Conservation (phyloP, 1,284 basidiomycete genomes). For the Tilletia caries region DNA sequence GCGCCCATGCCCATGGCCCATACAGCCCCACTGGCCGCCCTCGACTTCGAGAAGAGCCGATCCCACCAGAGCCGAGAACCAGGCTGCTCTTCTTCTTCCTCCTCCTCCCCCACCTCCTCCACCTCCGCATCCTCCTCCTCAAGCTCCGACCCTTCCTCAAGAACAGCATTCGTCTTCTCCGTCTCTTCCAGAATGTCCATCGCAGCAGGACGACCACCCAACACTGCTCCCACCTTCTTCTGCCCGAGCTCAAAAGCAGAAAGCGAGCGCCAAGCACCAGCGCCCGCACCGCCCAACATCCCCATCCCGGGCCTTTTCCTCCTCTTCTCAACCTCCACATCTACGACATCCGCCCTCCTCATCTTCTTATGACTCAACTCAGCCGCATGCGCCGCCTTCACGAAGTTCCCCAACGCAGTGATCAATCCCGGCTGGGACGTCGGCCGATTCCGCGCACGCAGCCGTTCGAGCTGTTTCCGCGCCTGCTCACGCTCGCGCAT, state of each 20-base stretch:
- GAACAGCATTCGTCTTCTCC: no score
- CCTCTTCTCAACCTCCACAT: background rate
- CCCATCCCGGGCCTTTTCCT: background rate
- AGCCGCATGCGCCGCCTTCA: conserved; percentile 48
- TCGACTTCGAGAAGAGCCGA: background rate
- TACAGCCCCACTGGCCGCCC: background rate
- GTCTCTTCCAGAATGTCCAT: no score
- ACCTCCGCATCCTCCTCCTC: background rate
- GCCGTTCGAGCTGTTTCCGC: conserved; percentile 35
- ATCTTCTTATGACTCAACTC: conserved; percentile 21
- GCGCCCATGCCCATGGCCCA: no score
- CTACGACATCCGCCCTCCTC: no score
- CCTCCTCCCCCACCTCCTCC: conserved; percentile 9
- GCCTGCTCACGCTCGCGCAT: conserved; percentile 43
- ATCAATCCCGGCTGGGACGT: conserved; percentile 45
- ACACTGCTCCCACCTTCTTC: no score
- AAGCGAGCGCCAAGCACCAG: background rate
- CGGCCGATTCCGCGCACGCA: conserved; percentile 43
- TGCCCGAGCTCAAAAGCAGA: background rate
- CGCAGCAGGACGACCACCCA: no score
- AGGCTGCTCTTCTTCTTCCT: conserved; percentile 9
- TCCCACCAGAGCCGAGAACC: background rate
- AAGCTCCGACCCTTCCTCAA: no score
- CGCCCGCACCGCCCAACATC: background rate
- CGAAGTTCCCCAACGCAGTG: conserved; percentile 48